Conservation (phyloP, 1,284 basidiomycete species). For the Microbotryum silenes-acaulis region DNA sequence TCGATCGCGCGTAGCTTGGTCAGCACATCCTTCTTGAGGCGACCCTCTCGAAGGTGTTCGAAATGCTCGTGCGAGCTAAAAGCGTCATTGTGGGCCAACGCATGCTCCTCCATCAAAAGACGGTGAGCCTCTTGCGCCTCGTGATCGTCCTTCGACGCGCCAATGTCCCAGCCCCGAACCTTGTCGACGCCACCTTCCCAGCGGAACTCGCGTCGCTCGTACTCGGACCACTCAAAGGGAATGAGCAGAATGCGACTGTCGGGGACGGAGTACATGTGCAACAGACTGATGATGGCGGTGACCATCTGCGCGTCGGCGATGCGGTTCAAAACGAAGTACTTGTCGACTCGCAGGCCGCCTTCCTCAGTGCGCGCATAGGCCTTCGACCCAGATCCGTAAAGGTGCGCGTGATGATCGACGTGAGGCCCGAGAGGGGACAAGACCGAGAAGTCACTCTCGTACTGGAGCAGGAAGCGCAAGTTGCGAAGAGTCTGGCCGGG, state of each 20-base stretch:
- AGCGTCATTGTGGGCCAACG: slow-evolving; percentile 31
- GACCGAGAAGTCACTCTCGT: slow-evolving; percentile 36
- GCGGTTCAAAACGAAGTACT: slow-evolving; percentile 39
- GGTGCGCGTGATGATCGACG: slow-evolving; percentile 21
- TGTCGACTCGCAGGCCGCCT: slow-evolving; percentile 35
- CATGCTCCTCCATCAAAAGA: slow-evolving; percentile 17
- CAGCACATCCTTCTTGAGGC: slow-evolving; percentile 20
- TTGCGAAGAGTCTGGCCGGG: slow-evolving; percentile 38
- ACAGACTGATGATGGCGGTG: slow-evolving; percentile 32
- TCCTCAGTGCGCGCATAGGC: slow-evolving; percentile 16
- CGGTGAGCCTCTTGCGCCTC: slow-evolving; percentile 11
- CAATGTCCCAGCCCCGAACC: slow-evolving; percentile 32
- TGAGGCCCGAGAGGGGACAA: slow-evolving; percentile 29
- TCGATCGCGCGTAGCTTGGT: slow-evolving; percentile 36
- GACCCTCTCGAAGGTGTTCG: slow-evolving; percentile 33
- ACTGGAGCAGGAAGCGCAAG: slow-evolving; percentile 37
- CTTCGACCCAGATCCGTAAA: slow-evolving; percentile 25
- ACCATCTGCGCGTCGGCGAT: slow-evolving; percentile 34
- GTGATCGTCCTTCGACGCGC: slow-evolving; percentile 7
- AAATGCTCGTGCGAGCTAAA: slow-evolving; percentile 38
- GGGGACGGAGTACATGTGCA: slow-evolving; percentile 33
- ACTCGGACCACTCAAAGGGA: slow-evolving; percentile 36
- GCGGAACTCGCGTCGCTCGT: slow-evolving; percentile 31
- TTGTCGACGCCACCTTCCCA: slow-evolving; percentile 37
- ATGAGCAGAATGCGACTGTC: slow-evolving; percentile 35